Evolutionary conservation across 2,329 filamentous ascomycete species (phyloP).

Genomic region (Macrophomina phaseolina): DNA sequence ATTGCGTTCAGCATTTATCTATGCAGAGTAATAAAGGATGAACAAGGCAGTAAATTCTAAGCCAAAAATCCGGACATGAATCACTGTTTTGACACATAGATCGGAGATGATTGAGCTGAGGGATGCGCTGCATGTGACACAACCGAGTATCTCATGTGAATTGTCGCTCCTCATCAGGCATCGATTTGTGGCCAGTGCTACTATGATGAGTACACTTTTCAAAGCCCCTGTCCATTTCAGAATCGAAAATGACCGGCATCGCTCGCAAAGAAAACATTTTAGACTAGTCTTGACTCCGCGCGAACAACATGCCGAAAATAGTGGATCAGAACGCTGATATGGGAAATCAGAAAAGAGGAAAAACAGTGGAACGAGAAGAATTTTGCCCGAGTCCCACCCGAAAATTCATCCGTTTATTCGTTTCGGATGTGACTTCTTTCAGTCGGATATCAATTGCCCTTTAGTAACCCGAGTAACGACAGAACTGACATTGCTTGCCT

Average conservation of each 20-base stretch:
- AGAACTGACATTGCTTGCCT: background rate
- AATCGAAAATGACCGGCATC: background rate
- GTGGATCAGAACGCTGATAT: background rate
- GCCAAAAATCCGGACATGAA: background rate
- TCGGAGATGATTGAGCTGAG: background rate
- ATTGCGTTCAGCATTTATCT: background rate
- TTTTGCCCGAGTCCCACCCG: constrained; percentile 21
- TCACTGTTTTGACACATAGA: background rate
- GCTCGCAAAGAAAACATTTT: background rate
- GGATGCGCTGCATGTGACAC: background rate
- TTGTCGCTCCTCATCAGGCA: background rate
- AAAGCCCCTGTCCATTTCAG: background rate
- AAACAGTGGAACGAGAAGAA: background rate
- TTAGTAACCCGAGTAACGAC: background rate
- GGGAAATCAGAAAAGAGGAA: background rate
- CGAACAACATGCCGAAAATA: background rate
- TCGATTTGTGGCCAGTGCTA: background rate
- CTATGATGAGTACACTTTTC: background rate
- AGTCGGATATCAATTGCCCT: constrained; percentile 24
- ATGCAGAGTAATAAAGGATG: no score
- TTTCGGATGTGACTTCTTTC: constrained; percentile 21
- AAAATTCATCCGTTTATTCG: constrained; percentile 17
- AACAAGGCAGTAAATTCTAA: background rate
- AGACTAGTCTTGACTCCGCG: background rate
- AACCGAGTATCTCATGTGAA: background rate